A percentile compares a stretch with the other conserved stretches of the same genome.
phyloP scores from a whole-genome alignment of 1,139 yeast species.

The Pneumocystis carinii region DNA sequence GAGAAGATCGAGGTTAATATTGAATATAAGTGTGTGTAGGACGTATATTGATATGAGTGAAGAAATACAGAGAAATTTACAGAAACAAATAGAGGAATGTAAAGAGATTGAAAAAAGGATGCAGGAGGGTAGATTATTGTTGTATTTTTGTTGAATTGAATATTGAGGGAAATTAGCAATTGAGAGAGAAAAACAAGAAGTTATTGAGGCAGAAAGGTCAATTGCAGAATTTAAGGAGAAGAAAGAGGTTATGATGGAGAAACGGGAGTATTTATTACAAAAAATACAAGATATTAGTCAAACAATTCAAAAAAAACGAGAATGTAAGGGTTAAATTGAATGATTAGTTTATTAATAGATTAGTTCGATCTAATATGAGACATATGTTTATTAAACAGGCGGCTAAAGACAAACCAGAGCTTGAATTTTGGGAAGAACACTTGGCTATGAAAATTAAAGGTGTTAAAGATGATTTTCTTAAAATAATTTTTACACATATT shows the following conservation, averaged over 20 bases:
- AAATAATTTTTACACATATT: conserved; percentile 9
- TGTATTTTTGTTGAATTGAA: neutral
- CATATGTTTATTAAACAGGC: conserved; percentile 1
- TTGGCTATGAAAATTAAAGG: conserved; percentile 11
- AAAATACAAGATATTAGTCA: neutral
- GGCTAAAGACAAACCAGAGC: conserved; percentile 10
- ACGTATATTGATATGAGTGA: neutral
- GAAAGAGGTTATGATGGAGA: neutral
- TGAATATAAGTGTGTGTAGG: neutral
- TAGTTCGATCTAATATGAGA: neutral
- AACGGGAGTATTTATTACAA: neutral
- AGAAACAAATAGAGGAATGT: neutral
- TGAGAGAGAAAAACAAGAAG: neutral
- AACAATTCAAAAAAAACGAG: neutral
- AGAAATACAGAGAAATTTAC: neutral
- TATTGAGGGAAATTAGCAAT: neutral
- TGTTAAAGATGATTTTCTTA: conserved; percentile 10
- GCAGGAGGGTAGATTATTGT: neutral
- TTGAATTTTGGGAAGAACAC: conserved; percentile 11
- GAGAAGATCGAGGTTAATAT: conserved; percentile 4
- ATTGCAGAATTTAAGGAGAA: neutral
- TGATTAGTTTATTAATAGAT: neutral
- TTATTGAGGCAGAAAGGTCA: neutral
- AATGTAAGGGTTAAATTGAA: neutral
- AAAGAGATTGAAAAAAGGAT: neutral